Base-by-base conservation (phyloP, 2,329 filamentous ascomycete genomes). In the Cephalotrichum gorgonifer region DNA sequence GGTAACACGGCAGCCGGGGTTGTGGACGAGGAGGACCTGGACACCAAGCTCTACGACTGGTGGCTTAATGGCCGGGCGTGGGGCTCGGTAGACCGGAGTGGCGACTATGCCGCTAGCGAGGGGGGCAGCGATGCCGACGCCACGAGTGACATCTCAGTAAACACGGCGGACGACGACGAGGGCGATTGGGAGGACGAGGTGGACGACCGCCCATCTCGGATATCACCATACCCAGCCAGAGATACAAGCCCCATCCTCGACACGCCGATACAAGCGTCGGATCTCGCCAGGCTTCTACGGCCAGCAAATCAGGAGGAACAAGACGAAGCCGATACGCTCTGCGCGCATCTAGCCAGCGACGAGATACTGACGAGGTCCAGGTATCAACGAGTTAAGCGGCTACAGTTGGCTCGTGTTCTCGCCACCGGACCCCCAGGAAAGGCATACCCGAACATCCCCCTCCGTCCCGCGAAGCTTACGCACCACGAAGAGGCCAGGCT, bases 1-100 rank as follows among this genome's bases (percentile, higher is more conserved):
- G 31, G 9, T 4, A 4, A 15, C 6, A 4, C 43, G 65, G 62
- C 62, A 6, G 55, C 56, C 12, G 58, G 61, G 48, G 61, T 66
- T 59, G 20, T 42, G 8, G 58, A 81, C 38, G 86, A 93, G 56
- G 75, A 77, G 26, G 77, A 79, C 35, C 70, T 96, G 2, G 85
- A 91, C 54, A 74, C 76, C 2, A 83, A 81, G 51, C 69, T 96
- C 2, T 97, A 96, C 62, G 72, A 73, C 27, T 93, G 90, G 79
- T 97, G 88, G 86, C 81, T 85, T 47, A 72, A 75, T 48, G 88
- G 88, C 20, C 88, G 87, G 7, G 86, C 86, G 69, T 96, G 88
- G 82, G 90, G 91, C 1, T 82, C 83, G 15, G 73, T 83, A 28
- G 91, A 97, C 61, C 73, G 74, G 5, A 95, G 87, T 58, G 86